Conservation (phyloP, 1,284 basidiomycete species). For the Mycosarcoma mackinlayi region DNA sequence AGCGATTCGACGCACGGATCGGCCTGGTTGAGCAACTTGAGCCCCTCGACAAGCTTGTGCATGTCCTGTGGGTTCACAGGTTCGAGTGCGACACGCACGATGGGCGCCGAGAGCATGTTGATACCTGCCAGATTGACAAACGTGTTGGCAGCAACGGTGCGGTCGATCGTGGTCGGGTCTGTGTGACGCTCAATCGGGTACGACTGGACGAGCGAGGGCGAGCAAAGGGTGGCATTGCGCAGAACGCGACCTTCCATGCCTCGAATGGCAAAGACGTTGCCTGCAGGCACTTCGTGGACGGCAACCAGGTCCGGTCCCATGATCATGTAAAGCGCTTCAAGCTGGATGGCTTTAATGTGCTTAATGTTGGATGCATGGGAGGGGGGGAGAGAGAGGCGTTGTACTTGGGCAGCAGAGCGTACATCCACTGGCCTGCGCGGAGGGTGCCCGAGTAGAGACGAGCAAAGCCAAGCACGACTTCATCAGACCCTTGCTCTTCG, state of each 20-base stretch:
- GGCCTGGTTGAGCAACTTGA: conserved; percentile 90
- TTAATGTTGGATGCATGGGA: conserved; percentile 75
- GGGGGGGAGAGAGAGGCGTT: conserved; percentile 76
- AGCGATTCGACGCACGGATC: conserved; percentile 98
- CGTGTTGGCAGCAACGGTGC: conserved; percentile 18
- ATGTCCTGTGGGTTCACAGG: conserved; percentile 86
- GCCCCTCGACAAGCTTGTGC: conserved; percentile 86
- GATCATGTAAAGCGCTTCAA: conserved; percentile 90
- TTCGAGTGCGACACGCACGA: conserved; percentile 94
- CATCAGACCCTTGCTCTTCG: conserved; percentile 42
- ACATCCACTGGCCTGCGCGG: conserved; percentile 75
- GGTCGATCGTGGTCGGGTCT: conserved; percentile 25
- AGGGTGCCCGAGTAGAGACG: conserved; percentile 91
- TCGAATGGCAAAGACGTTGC: conserved; percentile 92
- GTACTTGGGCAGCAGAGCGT: conserved; percentile 89
- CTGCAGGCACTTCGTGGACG: conserved; percentile 86
- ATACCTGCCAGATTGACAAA: conserved; percentile 65
- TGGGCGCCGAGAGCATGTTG: conserved; percentile 74
- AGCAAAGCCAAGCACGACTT: conserved; percentile 79
- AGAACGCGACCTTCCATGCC: conserved; percentile 91
- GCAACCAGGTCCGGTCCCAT: conserved; percentile 94
- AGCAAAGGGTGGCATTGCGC: conserved; percentile 90
- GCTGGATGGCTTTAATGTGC: conserved; percentile 75
- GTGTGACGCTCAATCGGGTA: conserved; percentile 35
- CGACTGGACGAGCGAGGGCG: conserved; percentile 59